Evolutionary conservation across 2,329 filamentous ascomycete species (phyloP), one percentile per base, ranked within the genome.

Genomic region (Dothideomycetes sp.): DNA sequence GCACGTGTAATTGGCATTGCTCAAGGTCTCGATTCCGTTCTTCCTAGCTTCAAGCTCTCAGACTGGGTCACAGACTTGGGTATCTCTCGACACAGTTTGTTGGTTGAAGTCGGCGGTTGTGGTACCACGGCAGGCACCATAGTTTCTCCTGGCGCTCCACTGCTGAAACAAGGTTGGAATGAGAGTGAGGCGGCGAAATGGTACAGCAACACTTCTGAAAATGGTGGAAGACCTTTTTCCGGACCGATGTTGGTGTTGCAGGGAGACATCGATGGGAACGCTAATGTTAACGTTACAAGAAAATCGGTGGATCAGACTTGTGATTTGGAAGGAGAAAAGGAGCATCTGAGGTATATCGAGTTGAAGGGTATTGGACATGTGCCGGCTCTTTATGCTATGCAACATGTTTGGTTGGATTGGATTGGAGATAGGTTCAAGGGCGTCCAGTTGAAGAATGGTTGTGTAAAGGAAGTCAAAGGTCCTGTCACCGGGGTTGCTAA

Each of bases 181-280:
- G 32, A 37, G 7, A 51, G 43, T 2, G 37, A 41, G 12, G 38
- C 47, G 4, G 49, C 47, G 11, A 25, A 42, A 8, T 47, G 44
- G 37, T 63, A 54, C 37, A 45, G 47, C 1, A 45, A 53, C 13
- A 32, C 59, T 1, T 48, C 48, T 13, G 47, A 49, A 18, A 55
- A 51, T 10, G 62, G 61, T 1, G 51, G 55, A 2, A 55, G 51
- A 25, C 47, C 56, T 4, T 57, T 64, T 32, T 46, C 47, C 2
- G 62, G 59, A 0, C 64, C 62, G 4, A 41, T 67, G 47, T 49
- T 65, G 0, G 57, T 66, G 4, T 15, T 65, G 2, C 60, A 64
- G 34, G 63, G 62, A 34, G 50, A 47, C 20, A 41, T 36, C 9
- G 55, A 58, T 40, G 37, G 37, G 12, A 45, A 45, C 22, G 48